phyloP scores from a whole-genome alignment of 2,329 filamentous ascomycete species.

The Cercospora nicotianae region DNA sequence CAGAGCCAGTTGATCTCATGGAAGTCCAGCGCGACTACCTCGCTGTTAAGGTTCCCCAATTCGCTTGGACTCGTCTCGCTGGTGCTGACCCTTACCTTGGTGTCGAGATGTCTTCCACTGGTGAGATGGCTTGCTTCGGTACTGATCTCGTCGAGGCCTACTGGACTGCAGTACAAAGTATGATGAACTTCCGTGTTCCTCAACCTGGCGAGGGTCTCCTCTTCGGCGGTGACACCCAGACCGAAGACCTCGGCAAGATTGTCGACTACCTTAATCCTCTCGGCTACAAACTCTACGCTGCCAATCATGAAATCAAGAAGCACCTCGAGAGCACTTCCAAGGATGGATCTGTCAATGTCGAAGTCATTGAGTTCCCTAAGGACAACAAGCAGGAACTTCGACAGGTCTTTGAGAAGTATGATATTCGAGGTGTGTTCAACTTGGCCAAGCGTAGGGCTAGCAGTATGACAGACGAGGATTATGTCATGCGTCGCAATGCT shows the following conservation, averaged over 20 bases:
- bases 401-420: conserved; percentile 94
- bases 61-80: conserved; percentile 97
- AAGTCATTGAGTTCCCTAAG: conserved; percentile 95
- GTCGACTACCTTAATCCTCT: conserved; percentile 85
- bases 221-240: conserved; percentile 79
- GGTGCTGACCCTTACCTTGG: conserved; percentile 96
- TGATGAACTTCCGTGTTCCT: conserved; percentile 98
- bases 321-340: conserved; percentile 74
- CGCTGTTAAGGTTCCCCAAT: conserved; percentile 97
- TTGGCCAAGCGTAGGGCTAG: conserved; percentile 79
- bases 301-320: conserved; percentile 75
- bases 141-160: conserved; percentile 95
- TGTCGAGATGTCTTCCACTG: conserved; percentile 95
- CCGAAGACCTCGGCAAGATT: conserved; percentile 71
- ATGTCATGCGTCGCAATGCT: conserved; percentile 92
- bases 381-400: conserved; percentile 92
- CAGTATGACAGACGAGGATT: conserved; percentile 87
- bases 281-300: conserved; percentile 92
- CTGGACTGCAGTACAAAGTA: conserved; percentile 93
- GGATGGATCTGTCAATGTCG: conserved; percentile 65
- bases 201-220: conserved; percentile 93
- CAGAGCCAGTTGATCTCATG: conserved; percentile 86
- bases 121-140: conserved; percentile 98
- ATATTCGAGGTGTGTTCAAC: conserved; percentile 96
- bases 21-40: conserved; percentile 83